Percentiles rank a stretch among this genome's conserved stretches.
phyloP scores from a whole-genome alignment of 148 eudicot species.

The Vaccinium vitisidaea region DNA sequence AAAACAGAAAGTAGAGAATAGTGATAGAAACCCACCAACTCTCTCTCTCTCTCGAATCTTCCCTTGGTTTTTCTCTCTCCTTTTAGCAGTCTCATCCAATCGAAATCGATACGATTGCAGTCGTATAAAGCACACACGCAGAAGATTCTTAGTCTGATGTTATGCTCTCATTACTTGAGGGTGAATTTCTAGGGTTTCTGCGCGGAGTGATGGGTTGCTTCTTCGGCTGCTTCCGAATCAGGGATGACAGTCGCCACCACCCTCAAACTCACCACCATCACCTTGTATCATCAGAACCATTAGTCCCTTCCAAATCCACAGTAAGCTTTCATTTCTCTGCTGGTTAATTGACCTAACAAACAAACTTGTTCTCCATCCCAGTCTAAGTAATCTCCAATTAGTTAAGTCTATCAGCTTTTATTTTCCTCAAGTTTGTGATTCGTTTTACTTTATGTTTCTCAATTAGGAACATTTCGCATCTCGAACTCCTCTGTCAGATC shows the following conservation, averaged over 20 bases:
- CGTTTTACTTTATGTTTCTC: conserved; percentile 9
- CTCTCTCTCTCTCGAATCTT: background rate
- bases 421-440: background rate
- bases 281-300: background rate
- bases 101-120: background rate
- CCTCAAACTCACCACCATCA: conserved; percentile 17
- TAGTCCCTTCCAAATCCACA: conserved; percentile 7
- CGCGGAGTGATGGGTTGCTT: conserved; percentile 46
- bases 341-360: too few relatives aligned
- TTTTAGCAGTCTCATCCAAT: background rate
- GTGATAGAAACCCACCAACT: background rate
- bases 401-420: background rate
- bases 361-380: too few relatives aligned
- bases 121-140: background rate
- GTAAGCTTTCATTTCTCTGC: conserved; percentile 16
- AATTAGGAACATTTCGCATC: conserved; percentile 28
- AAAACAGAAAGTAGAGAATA: background rate
- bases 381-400: too few relatives aligned
- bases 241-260: conserved; percentile 14
- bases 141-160: conserved; percentile 6
- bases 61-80: background rate
- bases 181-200: conserved; percentile 25
- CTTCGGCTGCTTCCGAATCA: conserved; percentile 43
- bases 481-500: conserved; percentile 38
- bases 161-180: conserved; percentile 16